Conservation (phyloP, 1,284 basidiomycete species). For the Ustilago shanxiensis region DNA sequence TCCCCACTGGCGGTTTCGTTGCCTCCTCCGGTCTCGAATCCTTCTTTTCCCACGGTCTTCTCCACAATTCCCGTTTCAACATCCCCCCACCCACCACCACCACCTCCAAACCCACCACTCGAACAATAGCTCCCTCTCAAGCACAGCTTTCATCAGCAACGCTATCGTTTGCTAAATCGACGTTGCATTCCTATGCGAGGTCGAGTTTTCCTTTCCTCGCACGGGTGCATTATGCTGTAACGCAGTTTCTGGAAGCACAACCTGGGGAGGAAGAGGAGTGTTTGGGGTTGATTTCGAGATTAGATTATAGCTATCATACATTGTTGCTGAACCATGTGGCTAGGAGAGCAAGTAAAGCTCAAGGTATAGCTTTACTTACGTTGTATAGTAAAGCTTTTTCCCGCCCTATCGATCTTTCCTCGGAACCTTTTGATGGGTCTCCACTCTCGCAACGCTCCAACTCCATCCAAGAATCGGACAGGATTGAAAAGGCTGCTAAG, state of each 20-base stretch:
- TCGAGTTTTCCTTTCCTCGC: conserved; percentile 82
- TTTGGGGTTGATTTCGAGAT: conserved; percentile 33
- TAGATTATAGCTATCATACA: conserved; percentile 85
- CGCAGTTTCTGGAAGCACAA: conserved; percentile 19
- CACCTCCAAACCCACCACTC: background rate
- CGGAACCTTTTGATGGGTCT: conserved; percentile 22
- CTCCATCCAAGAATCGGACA: background rate
- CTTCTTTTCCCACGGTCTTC: conserved; percentile 86
- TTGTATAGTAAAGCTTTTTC: conserved; percentile 76
- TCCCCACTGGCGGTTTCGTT: conserved; percentile 81
- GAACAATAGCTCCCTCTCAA: conserved; percentile 34
- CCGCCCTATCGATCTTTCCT: conserved; percentile 29
- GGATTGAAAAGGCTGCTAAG: conserved; percentile 14
- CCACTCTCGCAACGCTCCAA: background rate
- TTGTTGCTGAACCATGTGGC: conserved; percentile 91
- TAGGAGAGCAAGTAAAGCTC: conserved; percentile 86
- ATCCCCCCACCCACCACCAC: background rate
- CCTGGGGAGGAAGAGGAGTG: conserved; percentile 25
- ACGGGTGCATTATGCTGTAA: conserved; percentile 69
- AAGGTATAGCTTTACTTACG: conserved; percentile 92
- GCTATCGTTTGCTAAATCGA: conserved; percentile 78
- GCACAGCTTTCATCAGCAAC: conserved; percentile 47
- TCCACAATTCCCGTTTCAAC: conserved; percentile 32
- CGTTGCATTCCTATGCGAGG: conserved; percentile 80
- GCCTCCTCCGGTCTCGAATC: conserved; percentile 93